These are phyloP conservation scores for Penicillium janthinellum DNA, from an alignment of 2,329 filamentous ascomycete species.

Conservation along the genomic window DNA sequence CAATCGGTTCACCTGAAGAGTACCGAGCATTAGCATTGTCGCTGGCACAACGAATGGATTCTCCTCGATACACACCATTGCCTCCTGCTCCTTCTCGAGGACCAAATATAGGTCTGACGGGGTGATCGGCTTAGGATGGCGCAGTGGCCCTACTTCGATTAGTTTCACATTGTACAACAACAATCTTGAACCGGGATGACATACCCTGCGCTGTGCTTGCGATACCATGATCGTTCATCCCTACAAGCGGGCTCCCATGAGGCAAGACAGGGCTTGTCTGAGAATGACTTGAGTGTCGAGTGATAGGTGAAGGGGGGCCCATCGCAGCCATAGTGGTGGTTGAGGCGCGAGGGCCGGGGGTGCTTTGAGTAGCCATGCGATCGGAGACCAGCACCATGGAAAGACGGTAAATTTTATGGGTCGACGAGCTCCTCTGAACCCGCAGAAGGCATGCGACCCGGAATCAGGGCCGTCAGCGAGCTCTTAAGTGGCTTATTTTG, in stretches of 20 bases:
- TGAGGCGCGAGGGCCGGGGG: conserved; percentile 36
- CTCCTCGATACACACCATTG: conserved; percentile 66
- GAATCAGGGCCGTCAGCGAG: not conserved
- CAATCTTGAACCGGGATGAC: conserved; percentile 6
- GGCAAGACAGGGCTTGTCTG: conserved; percentile 39
- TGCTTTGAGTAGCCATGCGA: conserved; percentile 45
- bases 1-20: conserved; percentile 82
- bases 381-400: not conserved
- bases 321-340: conserved; percentile 31
- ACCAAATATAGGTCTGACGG: conserved; percentile 85
- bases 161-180: not conserved
- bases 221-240: conserved; percentile 37
- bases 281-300: conserved; percentile 47
- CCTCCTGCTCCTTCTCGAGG: conserved; percentile 93
- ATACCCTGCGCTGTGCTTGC: conserved; percentile 46
- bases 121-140: conserved; percentile 85
- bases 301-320: conserved; percentile 37
- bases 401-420: not conserved
- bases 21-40: not conserved
- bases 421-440: conserved; percentile 17
- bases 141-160: conserved; percentile 65
- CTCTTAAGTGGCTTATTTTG: conserved; percentile 10
- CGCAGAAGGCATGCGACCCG: conserved; percentile 19
- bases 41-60: not conserved
- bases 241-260: conserved; percentile 31